phyloP scores from a whole-genome alignment of 2,329 filamentous ascomycete species.

The Nemania diffusa region DNA sequence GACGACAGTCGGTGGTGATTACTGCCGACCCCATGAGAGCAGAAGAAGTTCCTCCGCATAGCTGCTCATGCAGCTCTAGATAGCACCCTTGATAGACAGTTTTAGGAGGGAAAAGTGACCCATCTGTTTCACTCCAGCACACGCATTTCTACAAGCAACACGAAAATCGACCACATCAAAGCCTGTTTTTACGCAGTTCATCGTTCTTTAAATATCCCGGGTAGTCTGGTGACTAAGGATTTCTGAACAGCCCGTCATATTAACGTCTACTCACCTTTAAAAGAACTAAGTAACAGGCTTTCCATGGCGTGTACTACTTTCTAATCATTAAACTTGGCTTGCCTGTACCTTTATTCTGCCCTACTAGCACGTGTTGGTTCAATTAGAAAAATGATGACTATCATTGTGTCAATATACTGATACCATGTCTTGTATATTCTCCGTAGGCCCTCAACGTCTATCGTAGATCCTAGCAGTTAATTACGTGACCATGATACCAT shows the following conservation, averaged over 20 bases:
- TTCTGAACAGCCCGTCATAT: neutral
- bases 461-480: neutral
- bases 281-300: neutral
- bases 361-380: no score
- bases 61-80: slow-evolving; percentile 50
- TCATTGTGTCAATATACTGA: neutral
- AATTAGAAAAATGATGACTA: no score
- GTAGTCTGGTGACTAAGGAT: neutral
- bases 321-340: neutral
- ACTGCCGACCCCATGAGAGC: slow-evolving; percentile 36
- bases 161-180: slow-evolving; percentile 11
- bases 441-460: neutral
- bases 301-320: neutral
- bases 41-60: slow-evolving; percentile 46
- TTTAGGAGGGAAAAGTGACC: slow-evolving; percentile 43
- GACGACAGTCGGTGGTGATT: slow-evolving; percentile 42
- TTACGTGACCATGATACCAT: neutral
- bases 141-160: slow-evolving; percentile 25
- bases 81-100: slow-evolving; percentile 51
- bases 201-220: neutral
- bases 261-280: neutral
- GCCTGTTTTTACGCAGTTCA: neutral
- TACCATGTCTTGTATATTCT: neutral
- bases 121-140: slow-evolving; percentile 34
- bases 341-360: neutral